Evolutionary conservation across 345 rosid genomes (phyloP).

Genomic region (Hypericum androsaemum): DNA sequence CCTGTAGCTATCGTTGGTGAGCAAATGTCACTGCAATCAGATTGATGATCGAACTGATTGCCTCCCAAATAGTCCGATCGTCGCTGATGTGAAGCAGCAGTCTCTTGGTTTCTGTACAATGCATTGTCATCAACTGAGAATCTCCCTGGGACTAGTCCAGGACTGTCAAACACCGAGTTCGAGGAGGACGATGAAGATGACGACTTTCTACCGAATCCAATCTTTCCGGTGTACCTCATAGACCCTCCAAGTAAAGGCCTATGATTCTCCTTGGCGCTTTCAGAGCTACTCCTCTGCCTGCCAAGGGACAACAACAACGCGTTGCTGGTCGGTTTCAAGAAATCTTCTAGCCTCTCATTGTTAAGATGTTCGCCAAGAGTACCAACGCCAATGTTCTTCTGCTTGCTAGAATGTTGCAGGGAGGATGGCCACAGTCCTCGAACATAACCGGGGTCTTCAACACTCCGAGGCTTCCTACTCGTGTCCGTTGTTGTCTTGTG

Average conservation of each 20-base stretch:
- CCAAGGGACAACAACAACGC: conserved; percentile 10
- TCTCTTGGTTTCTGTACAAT: conserved; percentile 19
- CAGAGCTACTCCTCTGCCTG: conserved; percentile 30
- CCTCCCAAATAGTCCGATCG: conserved; percentile 23
- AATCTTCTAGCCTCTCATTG: conserved; percentile 35
- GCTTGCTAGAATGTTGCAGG: conserved; percentile 20
- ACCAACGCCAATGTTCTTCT: conserved; percentile 18
- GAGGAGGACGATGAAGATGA: conserved; percentile 13
- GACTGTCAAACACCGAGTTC: conserved; percentile 3
- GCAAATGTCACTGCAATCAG: conserved; percentile 34
- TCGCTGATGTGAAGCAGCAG: conserved; percentile 4
- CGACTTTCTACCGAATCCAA: conserved; percentile 30
- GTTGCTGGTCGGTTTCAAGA: conserved; percentile 4
- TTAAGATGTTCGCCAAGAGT: conserved; percentile 47
- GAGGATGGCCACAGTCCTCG: conserved; percentile 50
- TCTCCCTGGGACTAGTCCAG: conserved; percentile 33
- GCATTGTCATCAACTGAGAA: conserved; percentile 44
- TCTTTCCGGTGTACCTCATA: conserved; percentile 36
- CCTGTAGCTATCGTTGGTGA: conserved; percentile 12
- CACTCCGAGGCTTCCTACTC: conserved; percentile 21
- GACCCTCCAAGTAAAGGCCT: conserved; percentile 47
- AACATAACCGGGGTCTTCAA: conserved; percentile 19
- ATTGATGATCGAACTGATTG: conserved; percentile 28
- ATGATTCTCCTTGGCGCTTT: conserved; percentile 39
- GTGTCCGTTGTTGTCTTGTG: conserved; percentile 16